Evolutionary conservation across 352 stramenopile species (phyloP), one percentile per base, ranked within the genome.

Genomic region (Aphanomyces euteiches): DNA sequence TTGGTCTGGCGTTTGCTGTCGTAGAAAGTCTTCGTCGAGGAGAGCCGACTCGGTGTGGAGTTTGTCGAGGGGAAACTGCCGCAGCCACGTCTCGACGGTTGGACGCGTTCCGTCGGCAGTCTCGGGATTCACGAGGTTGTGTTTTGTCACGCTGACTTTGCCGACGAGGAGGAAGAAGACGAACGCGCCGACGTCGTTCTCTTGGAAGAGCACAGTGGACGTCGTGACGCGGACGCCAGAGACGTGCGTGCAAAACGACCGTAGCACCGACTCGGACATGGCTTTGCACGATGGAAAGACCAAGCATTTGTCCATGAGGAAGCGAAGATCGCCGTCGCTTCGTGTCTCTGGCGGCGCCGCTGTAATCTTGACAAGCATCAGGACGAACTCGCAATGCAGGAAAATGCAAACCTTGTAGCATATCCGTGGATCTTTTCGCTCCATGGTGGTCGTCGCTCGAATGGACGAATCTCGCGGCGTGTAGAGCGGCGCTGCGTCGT

Each of bases 81-180:
- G 34, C 36, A 69, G 50, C 21, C 43, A 47, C 63, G 38, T 61
- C 17, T 69, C 63, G 36, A 69, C 34, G 7, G 43, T 61, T 3
- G 47, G 41, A n/a, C 36, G 41, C 36, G 43, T 7, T 3, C n/a
- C 45, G 50, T 69, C 50, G 36, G 36, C 40, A 7, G 50, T 58
- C n/a, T 58, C 50, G n/a, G 47, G 36, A 19, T 69, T 69, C 15
- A 69, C 63, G 4, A 69, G 48, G 13, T 47, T 47, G 21, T 38
- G 36, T 36, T 69, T 69, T n/a, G 45, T 60, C 21, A 69, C 15
- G 8, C 59, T 47, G 10, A 69, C 45, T 58, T 56, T 58, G 41
- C 63, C 63, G 47, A 57, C 36, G 63, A 69, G 63, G 12, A 69
- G 13, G 8, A 69, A 69, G 45, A 58, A 69, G 13, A 69, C 40